phyloP scores from a whole-genome alignment of 73 alveolate species.

The Tetrahymena elliotti region DNA sequence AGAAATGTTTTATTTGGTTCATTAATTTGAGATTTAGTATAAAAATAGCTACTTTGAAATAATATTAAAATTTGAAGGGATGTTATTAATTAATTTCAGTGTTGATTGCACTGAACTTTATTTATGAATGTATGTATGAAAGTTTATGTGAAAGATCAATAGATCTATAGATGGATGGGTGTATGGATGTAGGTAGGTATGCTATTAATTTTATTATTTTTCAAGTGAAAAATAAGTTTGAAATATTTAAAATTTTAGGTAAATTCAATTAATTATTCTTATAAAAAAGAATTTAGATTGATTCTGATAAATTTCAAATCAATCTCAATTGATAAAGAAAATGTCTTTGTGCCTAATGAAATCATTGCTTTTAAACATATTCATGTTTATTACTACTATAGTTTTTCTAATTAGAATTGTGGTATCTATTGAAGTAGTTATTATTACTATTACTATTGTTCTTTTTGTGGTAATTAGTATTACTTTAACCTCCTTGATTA shows the following conservation, averaged over 20 bases:
- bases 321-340: not conserved
- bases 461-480: not conserved
- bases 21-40: not conserved
- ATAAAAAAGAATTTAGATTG: not conserved
- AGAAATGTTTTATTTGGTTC: not conserved
- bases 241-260: not conserved
- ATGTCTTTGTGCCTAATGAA: not conserved
- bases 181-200: not conserved
- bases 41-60: not conserved
- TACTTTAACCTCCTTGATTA: not conserved
- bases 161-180: no score
- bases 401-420: not conserved
- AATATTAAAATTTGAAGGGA: not conserved
- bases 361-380: not conserved
- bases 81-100: not conserved
- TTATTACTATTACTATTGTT: not conserved
- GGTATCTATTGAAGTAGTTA: not conserved
- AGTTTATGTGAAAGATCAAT: no score
- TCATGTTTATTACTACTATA: not conserved
- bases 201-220: not conserved
- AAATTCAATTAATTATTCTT: not conserved
- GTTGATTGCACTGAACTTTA: not conserved
- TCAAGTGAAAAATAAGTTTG: not conserved
- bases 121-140: no score
- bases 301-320: not conserved